Percentiles rank a stretch among this genome's conserved stretches.
phyloP scores from a whole-genome alignment of 345 rosid species.

The Mercurialis annua region DNA sequence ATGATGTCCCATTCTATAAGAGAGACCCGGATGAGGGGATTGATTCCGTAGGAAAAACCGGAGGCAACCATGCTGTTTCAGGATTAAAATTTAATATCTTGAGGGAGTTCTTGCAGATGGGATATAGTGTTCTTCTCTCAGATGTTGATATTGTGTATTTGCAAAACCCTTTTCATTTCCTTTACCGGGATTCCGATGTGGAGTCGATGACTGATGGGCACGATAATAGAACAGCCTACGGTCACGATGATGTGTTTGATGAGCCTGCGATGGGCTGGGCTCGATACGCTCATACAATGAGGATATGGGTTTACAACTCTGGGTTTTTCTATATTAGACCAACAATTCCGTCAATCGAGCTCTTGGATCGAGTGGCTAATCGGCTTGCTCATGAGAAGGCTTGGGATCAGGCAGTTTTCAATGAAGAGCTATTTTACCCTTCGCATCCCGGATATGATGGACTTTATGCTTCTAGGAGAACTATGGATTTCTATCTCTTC shows the following conservation, averaged over 20 bases:
- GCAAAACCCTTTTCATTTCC: constrained; percentile 28
- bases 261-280: constrained; percentile 37
- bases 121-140: constrained; percentile 33
- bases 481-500: constrained; percentile 31
- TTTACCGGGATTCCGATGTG: constrained; percentile 33
- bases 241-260: constrained; percentile 27
- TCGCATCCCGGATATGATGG: constrained; percentile 26
- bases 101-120: constrained; percentile 33
- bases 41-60: constrained; percentile 27
- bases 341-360: constrained; percentile 30
- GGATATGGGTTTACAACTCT: constrained; percentile 34
- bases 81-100: constrained; percentile 28
- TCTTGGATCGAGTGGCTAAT: constrained; percentile 28
- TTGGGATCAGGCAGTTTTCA: constrained; percentile 36
- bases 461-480: constrained; percentile 29
- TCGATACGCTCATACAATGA: constrained; percentile 32
- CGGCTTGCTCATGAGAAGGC: constrained; percentile 25
- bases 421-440: constrained; percentile 34
- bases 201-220: constrained; percentile 36
- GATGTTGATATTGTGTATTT: constrained; percentile 31
- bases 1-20: constrained; percentile 28
- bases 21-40: constrained; percentile 24
- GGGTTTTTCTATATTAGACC: constrained; percentile 34
- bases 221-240: constrained; percentile 26
- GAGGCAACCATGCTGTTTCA: constrained; percentile 33